These are phyloP conservation scores for Auricularia heimuer DNA, from an alignment of 768 basidiomycete species.

Conservation along the genomic window DNA sequence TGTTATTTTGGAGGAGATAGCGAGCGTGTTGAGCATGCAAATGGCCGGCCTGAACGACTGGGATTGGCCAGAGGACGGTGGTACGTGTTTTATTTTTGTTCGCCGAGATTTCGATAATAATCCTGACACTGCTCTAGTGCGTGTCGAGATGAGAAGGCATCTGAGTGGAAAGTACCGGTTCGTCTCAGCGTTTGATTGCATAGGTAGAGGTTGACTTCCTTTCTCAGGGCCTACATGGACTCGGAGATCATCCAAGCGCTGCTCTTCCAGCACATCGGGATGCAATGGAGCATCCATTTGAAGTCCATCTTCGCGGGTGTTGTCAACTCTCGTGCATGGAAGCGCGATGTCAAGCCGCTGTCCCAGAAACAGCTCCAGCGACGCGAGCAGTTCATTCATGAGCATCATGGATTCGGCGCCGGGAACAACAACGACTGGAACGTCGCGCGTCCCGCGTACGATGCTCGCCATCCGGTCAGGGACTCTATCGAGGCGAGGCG, in stretches of 20 bases:
- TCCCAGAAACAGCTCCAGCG: neutral
- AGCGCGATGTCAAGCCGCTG: neutral
- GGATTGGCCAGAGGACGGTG: constrained; percentile 35
- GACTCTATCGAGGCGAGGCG: too few relatives aligned
- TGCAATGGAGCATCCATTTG: constrained; percentile 27
- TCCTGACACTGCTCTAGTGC: constrained; percentile 6
- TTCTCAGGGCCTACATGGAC: constrained; percentile 21
- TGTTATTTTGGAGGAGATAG: constrained; percentile 30
- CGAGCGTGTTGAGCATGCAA: constrained; percentile 38
- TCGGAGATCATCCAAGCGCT: constrained; percentile 38
- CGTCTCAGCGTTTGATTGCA: constrained; percentile 13
- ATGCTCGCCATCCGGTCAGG: too few relatives aligned
- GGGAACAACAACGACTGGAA: too few relatives aligned
- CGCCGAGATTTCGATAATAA: too few relatives aligned
- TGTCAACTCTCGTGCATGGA: neutral
- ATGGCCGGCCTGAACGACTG: constrained; percentile 31
- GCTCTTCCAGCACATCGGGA: constrained; percentile 35
- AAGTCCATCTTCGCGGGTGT: constrained; percentile 15
- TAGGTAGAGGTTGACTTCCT: too few relatives aligned
- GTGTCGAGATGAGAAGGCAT: constrained; percentile 36
- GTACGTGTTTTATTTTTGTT: too few relatives aligned
- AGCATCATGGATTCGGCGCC: too few relatives aligned
- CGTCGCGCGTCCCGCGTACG: too few relatives aligned
- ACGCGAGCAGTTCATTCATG: too few relatives aligned
- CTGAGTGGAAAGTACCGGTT: constrained; percentile 41